Base-by-base conservation (phyloP, 371 early-diverging fungal genomes). In the Blakeslea trispora region DNA sequence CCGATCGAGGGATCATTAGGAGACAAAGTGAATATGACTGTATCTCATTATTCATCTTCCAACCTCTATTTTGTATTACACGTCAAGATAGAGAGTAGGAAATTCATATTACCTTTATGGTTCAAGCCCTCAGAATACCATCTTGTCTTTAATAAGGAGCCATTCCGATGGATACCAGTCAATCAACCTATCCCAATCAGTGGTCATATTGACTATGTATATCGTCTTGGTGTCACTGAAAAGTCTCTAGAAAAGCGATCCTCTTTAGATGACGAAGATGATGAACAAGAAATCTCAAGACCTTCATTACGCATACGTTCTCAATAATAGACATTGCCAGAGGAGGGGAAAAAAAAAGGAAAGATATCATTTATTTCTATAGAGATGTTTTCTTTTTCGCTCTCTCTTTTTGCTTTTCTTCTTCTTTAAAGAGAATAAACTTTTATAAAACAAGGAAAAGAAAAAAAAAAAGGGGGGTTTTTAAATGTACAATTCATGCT, bases 71-170 rank as follows among this genome's bases (percentile, higher is more conserved):
- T 37, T 37, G 2, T 14, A 37, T 10, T 37, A 10, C 9, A 14
- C 2, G 37, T 37, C 37, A 37, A 37, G 37, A 37, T 37, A 4
- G 2, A 37, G 3, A 3, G 13, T 2, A 37, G 2, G 37, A 37
- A 9, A 13, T 64, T 56, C 34, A 39, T 59, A 0, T 46, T 71
- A 1, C 71, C 71, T 1, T 40, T 71, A 15, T 72, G 61, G 39
- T 59, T 53, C 23, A 68, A 62, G 32, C 69, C 72, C 1, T 68
- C 72, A 0, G 67, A 66, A 49, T 45, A 43, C 28, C 32, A 34
- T 45, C 54, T 55, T 9, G 4, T 64, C 7, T 37, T 59, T 28
- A 45, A 35, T 17, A 24, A 22, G 10, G 55, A 21, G 35, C 31
- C 45, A 45, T 11, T 28, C 18, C 17, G 39, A 7, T 54, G 57